A percentile compares a stretch with the other conserved stretches of the same genome.
Conservation (phyloP, 148 eudicot species). For the Fagopyrum homotropicum region DNA sequence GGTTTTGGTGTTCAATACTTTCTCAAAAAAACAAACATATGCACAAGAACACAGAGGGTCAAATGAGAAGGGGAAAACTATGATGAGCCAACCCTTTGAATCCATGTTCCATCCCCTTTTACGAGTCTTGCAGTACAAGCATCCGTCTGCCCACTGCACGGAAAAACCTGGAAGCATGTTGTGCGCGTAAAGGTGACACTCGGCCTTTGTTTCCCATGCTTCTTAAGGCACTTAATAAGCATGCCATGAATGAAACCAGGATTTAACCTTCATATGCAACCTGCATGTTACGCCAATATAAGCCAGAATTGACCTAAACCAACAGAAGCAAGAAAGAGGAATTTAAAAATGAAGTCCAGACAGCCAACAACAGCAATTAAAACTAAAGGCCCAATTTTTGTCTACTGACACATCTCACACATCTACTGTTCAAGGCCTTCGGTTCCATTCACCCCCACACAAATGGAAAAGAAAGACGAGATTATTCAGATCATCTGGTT, state of each 20-base stretch:
- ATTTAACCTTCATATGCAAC: neutral
- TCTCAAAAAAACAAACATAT: neutral
- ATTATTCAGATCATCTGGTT: neutral
- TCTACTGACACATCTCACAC: no score
- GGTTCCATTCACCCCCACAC: neutral
- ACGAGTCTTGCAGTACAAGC: neutral
- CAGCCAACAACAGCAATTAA: no score
- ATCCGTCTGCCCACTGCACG: neutral
- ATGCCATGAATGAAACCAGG: conserved; percentile 3
- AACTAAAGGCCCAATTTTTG: no score
- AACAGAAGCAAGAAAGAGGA: no score
- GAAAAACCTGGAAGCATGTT: neutral
- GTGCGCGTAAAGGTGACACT: neutral
- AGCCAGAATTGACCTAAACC: no score
- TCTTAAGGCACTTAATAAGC: neutral
- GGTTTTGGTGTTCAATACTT: neutral
- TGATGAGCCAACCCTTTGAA: neutral
- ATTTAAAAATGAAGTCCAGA: no score
- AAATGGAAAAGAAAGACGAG: neutral
- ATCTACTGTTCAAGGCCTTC: no score
- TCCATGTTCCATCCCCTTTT: neutral
- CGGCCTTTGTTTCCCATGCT: neutral
- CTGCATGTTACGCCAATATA: neutral
- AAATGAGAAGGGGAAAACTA: neutral
- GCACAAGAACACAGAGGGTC: neutral